Evolutionary conservation across 768 basidiomycete genomes (phyloP).

Genomic region (Kwoniella botswanensis): DNA sequence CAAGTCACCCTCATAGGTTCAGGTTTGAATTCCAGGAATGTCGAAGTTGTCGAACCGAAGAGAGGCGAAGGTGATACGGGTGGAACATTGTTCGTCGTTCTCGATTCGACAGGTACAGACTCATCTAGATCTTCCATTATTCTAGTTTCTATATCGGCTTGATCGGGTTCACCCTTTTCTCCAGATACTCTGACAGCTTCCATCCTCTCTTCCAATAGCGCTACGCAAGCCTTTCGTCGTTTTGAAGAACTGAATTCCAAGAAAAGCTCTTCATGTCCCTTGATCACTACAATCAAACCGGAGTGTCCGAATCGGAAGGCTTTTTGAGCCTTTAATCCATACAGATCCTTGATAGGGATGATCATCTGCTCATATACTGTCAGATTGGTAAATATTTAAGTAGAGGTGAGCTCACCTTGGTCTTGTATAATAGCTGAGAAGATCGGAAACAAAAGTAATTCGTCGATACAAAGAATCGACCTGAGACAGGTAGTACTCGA

Average conservation of each 20-base stretch:
- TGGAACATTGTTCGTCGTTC: slow-evolving; percentile 24
- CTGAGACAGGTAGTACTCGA: slow-evolving; percentile 84
- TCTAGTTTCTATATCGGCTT: slow-evolving; percentile 66
- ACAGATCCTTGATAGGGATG: slow-evolving; percentile 84
- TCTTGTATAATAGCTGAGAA: slow-evolving; percentile 77
- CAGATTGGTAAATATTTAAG: slow-evolving; percentile 1
- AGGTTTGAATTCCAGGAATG: slow-evolving; percentile 96
- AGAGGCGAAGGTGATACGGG: slow-evolving; percentile 65
- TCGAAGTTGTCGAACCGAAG: slow-evolving; percentile 95
- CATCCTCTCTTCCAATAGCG: slow-evolving; percentile 76
- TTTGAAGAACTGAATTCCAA: slow-evolving; percentile 87
- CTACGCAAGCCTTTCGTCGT: slow-evolving; percentile 76
- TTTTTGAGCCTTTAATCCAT: slow-evolving; percentile 80
- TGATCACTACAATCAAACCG: slow-evolving; percentile 86
- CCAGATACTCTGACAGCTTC: slow-evolving; percentile 67
- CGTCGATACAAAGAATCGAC: slow-evolving; percentile 86
- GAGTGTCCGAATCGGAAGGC: slow-evolving; percentile 88
- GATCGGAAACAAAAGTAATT: slow-evolving; percentile 96
- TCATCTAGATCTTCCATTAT: slow-evolving; percentile 83
- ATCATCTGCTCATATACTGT: slow-evolving; percentile 72
- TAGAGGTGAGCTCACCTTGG: slow-evolving; percentile 66
- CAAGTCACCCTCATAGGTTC: slow-evolving; percentile 87
- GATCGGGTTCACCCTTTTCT: slow-evolving; percentile 49
- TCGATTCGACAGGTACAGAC: slow-evolving; percentile 53
- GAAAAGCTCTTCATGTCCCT: slow-evolving; percentile 96